Evolutionary conservation across 1,284 basidiomycete genomes (phyloP), one percentile per base, ranked within the genome.

Genomic region (Violaceomyces palustris): DNA sequence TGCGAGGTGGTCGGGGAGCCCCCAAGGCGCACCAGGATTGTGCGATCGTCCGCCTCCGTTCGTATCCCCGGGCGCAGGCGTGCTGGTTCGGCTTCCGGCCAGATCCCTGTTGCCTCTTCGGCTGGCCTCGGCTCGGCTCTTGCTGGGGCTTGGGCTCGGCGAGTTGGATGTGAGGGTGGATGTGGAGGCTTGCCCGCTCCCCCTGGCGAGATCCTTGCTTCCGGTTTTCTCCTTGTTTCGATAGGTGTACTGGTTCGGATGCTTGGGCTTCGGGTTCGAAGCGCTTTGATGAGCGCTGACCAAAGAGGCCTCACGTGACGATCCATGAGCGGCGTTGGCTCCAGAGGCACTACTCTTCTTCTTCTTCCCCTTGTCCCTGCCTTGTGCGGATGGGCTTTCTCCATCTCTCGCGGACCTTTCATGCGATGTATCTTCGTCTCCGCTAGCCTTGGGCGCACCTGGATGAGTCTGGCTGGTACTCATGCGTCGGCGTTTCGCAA

Each of bases 1-100:
- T 0, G 84, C 81, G 30, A 98, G 81, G 75, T 97, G 93, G 75
- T 98, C 93, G 8, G 93, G 93, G 35, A 98, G 78, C 50, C 84
- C 81, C 91, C 90, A 96, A 34, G 85, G 83, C 35, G 83, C 83
- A 72, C 82, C 82, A 8, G 87, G 77, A 22, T 83, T 80, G 67
- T 85, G 38, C 15, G 33, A 11, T 21, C 44, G 24, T 8, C 31
- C 21, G 11, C 14, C 18, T 5, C 15, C n/a, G 18, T n/a, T 26
- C 26, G 41, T 34, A 15, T 63, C 51, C 26, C 47, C 55, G 4
- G 63, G 59, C 22, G 47, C 46, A 21, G 66, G 66, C 9, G 64
- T 65, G 30, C 54, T 58, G 1, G 45, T 43, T 6, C 60, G 68
- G 40, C 59, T 61, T 31, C 35, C 56, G 1, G 17, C 24, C 2